These are phyloP conservation scores for Kickxella alabastrina DNA, from an alignment of 192 early-diverging fungal species.

Conservation along the genomic window DNA sequence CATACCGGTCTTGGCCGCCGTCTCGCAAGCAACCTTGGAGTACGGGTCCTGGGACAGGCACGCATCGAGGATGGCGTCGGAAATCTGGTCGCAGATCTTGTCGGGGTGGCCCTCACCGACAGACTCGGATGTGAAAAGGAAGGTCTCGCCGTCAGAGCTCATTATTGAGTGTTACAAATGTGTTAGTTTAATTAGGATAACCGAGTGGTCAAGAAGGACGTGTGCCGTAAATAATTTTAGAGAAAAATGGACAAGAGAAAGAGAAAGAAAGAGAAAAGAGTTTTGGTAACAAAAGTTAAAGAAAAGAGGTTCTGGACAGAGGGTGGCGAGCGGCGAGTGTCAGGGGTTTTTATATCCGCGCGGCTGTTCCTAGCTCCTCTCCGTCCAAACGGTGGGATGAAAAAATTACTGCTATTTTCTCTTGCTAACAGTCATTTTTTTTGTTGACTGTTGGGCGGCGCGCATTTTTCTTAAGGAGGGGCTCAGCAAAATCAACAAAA, in stretches of 20 bases:
- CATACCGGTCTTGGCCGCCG: constrained; percentile 99
- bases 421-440: too few relatives aligned
- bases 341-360: neutral
- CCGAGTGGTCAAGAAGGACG: too few relatives aligned
- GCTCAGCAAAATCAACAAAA: too few relatives aligned
- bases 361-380: too few relatives aligned
- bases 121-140: constrained; percentile 99
- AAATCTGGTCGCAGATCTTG: constrained; percentile 99
- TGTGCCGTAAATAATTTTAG: too few relatives aligned
- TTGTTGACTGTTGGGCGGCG: too few relatives aligned
- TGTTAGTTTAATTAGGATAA: too few relatives aligned
- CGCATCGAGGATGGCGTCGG: constrained; percentile 97
- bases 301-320: neutral
- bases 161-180: too few relatives aligned
- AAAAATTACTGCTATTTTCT: too few relatives aligned
- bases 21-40: constrained; percentile 99
- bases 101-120: constrained; percentile 99
- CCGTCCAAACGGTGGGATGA: too few relatives aligned
- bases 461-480: too few relatives aligned
- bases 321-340: neutral
- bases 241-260: neutral
- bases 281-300: neutral
- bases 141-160: constrained; percentile 65
- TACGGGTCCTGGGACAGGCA: constrained; percentile 89
- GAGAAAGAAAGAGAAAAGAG: neutral